Evolutionary conservation across 768 basidiomycete species (phyloP).

Genomic region (Tricholoma hemisulphureum): DNA sequence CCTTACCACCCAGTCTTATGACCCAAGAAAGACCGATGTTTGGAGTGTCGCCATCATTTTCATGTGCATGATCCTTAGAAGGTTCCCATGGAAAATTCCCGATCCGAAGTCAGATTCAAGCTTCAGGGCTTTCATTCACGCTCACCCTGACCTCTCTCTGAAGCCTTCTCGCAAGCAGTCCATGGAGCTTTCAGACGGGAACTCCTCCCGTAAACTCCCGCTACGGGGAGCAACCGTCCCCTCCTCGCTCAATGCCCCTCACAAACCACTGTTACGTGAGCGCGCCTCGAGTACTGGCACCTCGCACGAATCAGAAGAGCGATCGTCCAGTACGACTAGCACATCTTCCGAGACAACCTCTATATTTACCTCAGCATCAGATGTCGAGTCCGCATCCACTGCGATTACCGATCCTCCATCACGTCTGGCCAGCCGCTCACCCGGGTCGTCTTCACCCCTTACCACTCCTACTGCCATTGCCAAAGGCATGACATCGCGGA

Average conservation of each 20-base stretch:
- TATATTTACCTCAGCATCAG: constrained; percentile 41
- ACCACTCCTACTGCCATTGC: constrained; percentile 27
- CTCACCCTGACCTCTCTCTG: constrained; percentile 81
- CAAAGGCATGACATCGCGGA: constrained; percentile 17
- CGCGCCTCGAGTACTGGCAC: constrained; percentile 36
- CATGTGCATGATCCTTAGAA: constrained; percentile 95
- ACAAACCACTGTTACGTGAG: constrained; percentile 26
- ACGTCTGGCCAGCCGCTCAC: constrained; percentile 35
- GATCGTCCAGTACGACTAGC: constrained; percentile 35
- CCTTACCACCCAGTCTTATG: constrained; percentile 74
- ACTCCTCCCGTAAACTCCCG: constrained; percentile 13
- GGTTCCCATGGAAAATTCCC: constrained; percentile 99
- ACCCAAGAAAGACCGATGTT: constrained; percentile 96
- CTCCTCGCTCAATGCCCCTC: constrained; percentile 21
- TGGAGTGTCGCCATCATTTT: constrained; percentile 99
- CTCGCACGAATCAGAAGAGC: constrained; percentile 26
- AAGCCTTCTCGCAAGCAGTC: constrained; percentile 42
- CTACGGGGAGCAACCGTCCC: constrained; percentile 41
- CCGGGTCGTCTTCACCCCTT: constrained; percentile 19
- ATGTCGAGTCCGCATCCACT: constrained; percentile 36
- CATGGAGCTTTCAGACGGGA: constrained; percentile 15
- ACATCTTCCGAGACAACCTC: constrained; percentile 46
- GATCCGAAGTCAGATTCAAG: constrained; percentile 90
- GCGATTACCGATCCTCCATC: constrained; percentile 50
- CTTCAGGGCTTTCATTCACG: constrained; percentile 88